Conservation (phyloP, 768 basidiomycete genomes). For the Collybiopsis luxurians region DNA sequence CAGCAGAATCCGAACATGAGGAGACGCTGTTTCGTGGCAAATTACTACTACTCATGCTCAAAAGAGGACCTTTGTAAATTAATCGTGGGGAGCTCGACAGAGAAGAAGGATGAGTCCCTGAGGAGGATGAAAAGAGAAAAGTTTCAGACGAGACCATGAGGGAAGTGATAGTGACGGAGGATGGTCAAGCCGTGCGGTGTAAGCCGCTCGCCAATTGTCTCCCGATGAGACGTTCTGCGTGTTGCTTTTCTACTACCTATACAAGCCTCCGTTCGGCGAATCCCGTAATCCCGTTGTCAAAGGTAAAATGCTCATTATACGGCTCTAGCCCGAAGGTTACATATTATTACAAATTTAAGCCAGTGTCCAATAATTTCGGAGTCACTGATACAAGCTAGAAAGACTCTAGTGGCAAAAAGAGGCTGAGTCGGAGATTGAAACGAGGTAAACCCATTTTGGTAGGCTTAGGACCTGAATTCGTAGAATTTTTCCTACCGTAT, state of each 20-base stretch:
- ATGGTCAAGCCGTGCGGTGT: background rate
- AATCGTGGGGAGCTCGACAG: background rate
- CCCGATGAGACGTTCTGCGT: conserved; percentile 4
- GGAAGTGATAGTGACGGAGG: background rate
- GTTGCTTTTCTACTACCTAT: background rate
- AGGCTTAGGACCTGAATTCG: no score
- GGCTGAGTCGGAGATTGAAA: no score
- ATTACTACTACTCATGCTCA: background rate
- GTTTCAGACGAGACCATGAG: background rate
- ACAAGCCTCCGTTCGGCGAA: background rate
- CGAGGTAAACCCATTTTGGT: no score
- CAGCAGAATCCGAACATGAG: background rate
- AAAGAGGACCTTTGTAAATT: background rate
- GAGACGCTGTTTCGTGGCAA: background rate
- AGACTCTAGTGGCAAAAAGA: no score
- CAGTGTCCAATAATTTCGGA: no score
- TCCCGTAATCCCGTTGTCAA: background rate
- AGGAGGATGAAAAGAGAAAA: background rate
- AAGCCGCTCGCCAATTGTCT: background rate
- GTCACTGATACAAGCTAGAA: no score
- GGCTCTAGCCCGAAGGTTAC: background rate
- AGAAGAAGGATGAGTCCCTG: background rate
- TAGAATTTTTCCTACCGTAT: no score
- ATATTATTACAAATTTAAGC: no score
- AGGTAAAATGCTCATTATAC: background rate